These are phyloP conservation scores for Phytophthora chlamydospora DNA, from an alignment of 352 stramenopile species.

Conservation along the genomic window DNA sequence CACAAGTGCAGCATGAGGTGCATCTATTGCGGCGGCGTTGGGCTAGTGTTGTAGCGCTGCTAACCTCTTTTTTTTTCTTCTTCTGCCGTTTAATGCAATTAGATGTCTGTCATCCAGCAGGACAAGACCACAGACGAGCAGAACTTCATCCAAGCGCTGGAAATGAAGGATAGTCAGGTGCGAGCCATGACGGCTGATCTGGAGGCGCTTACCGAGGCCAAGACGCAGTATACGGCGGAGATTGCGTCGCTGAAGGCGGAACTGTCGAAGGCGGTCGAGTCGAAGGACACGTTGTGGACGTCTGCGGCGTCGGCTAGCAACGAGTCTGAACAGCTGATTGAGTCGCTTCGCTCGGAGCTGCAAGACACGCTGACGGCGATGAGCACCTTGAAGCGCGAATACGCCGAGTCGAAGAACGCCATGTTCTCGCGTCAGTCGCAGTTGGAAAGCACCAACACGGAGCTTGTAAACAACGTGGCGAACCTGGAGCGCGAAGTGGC, in stretches of 20 bases:
- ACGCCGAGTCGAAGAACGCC: conserved; percentile 61
- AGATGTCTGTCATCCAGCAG: conserved; percentile 56
- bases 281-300: conserved; percentile 74
- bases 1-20: conserved; percentile 66
- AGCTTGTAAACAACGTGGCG: conserved; percentile 73
- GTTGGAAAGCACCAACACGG: conserved; percentile 76
- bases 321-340: conserved; percentile 68
- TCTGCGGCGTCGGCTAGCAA: conserved; percentile 70
- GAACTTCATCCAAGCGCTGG: conserved; percentile 74
- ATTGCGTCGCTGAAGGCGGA: conserved; percentile 54
- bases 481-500: conserved; percentile 64
- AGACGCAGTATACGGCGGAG: conserved; percentile 41
- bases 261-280: conserved; percentile 55
- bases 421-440: conserved; percentile 81
- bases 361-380: conserved; percentile 68
- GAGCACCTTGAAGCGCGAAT: conserved; percentile 68
- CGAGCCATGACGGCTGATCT: conserved; percentile 57
- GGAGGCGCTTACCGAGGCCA: conserved; percentile 41
- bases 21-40: background rate
- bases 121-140: conserved; percentile 74
- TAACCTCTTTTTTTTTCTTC: background rate
- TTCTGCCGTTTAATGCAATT: background rate
- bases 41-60: background rate
- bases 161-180: conserved; percentile 73
- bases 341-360: conserved; percentile 64